These are phyloP conservation scores for Microbotryomycetes sp. DNA, from an alignment of 1,284 basidiomycete species.

Conservation along the genomic window DNA sequence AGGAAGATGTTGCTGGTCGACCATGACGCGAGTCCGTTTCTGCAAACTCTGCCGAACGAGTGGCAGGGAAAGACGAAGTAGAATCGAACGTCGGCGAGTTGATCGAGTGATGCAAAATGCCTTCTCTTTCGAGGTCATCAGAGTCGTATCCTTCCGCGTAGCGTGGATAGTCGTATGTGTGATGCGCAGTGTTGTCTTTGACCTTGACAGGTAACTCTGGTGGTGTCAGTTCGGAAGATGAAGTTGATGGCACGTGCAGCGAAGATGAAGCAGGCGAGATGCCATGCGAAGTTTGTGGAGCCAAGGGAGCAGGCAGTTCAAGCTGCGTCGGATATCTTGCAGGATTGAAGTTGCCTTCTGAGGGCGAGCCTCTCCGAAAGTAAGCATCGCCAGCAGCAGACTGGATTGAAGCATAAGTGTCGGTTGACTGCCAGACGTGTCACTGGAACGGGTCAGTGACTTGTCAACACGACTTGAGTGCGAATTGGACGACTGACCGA, in stretches of 20 bases:
- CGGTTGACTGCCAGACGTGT: slow-evolving; percentile 10
- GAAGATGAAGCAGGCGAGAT: background rate
- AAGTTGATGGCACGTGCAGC: background rate
- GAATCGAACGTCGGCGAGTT: slow-evolving; percentile 11
- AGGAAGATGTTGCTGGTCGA: background rate
- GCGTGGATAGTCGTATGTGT: slow-evolving; percentile 20
- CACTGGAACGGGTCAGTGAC: background rate
- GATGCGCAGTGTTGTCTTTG: background rate
- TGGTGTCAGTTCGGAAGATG: background rate
- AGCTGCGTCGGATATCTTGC: slow-evolving; percentile 21
- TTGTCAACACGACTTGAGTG: background rate
- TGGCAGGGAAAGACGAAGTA: background rate
- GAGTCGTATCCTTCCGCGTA: slow-evolving; percentile 5
- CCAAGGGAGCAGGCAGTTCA: slow-evolving; percentile 32
- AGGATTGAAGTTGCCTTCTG: background rate
- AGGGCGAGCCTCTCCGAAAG: slow-evolving; percentile 7
- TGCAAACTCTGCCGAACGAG: background rate
- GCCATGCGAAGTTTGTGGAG: slow-evolving; percentile 4
- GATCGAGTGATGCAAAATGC: slow-evolving; percentile 12
- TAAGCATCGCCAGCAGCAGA: slow-evolving; percentile 1
- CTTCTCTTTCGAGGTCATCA: slow-evolving; percentile 25
- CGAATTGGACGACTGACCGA: slow-evolving; percentile 9
- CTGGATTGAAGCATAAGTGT: slow-evolving; percentile 16
- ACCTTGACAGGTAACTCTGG: background rate
- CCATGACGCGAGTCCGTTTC: background rate